Evolutionary conservation across 495 filamentous ascomycete species (phyloP), one percentile per base, ranked within the genome.

Genomic region (Collariella sp.): DNA sequence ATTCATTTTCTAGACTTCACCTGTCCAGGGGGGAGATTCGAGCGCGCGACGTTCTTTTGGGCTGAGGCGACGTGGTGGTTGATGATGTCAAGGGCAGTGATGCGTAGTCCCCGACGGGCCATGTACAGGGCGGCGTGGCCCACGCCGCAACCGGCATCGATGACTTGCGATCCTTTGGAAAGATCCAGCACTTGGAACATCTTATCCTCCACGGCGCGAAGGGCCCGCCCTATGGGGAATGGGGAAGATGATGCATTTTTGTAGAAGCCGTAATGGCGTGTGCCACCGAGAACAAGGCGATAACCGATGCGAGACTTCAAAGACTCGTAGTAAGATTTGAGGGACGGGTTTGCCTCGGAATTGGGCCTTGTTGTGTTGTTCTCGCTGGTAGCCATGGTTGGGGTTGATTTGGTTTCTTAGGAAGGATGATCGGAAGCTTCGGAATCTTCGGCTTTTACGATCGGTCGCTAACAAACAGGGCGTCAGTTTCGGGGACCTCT

Each of bases 131-230:
- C 78, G 35, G 80, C 76, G 57, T 72, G 67, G 19, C 69, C 77
- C 2, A 69, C 70, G 16, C 77, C 77, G 61, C 77, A 79, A 19
- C 77, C 77, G 5, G 76, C 76, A 57, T 81, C 78, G 1, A 81
- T 67, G 2, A 80, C 71, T 16, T 69, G 61, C 1, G 72, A 55
- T 7, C 73, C 73, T 10, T 44, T 50, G 7, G 65, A 61, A 7
- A 78, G 64, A 19, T 46, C 46, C 18, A 80, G 52, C 0, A 62
- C 61, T 19, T 66, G 61, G 44, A 67, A 63, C 7, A 81, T 60
- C 20, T 75, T 67, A 47, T 77, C 73, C 57, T 81, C 76, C 76
- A 80, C 77, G 20, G 56, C 62, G 18, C 71, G 65, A 31, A 79
- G 66, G 11, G 68, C 63, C 33, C 45, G 52, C 7, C 52, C 55